These are phyloP conservation scores for Aspergillus spinulosporus DNA, from an alignment of 2,329 filamentous ascomycete genomes.

Conservation along the genomic window DNA sequence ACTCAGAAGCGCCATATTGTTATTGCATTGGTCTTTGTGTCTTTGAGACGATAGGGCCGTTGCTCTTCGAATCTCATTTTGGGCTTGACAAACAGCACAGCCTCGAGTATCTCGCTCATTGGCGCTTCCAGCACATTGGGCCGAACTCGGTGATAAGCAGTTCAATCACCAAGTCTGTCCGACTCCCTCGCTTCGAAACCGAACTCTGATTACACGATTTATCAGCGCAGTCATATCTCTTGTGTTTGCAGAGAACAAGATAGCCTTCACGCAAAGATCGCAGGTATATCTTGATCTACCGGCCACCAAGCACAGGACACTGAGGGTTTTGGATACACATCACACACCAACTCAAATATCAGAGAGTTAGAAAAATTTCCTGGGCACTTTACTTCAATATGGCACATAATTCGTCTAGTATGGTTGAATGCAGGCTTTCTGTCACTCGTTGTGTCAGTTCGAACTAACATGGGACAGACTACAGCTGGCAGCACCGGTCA, in stretches of 20 bases:
- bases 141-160: background rate
- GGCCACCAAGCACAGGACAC: background rate
- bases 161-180: background rate
- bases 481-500: conserved; percentile 33
- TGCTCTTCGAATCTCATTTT: background rate
- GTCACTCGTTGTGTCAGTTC: background rate
- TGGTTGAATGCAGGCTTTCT: conserved; percentile 6
- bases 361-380: conserved; percentile 9
- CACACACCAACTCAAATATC: no score
- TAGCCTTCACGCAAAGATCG: background rate
- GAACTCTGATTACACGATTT: no score
- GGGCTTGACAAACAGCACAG: background rate
- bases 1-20: background rate
- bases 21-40: background rate
- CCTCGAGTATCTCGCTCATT: background rate
- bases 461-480: conserved; percentile 29
- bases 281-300: background rate
- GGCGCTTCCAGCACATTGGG: background rate
- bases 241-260: background rate
- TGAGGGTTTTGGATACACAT: background rate
- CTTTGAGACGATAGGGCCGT: background rate
- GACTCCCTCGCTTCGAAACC: background rate
- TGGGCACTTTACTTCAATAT: conserved; percentile 29
- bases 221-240: no score
- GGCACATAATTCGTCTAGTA: conserved; percentile 36